Base-by-base conservation (phyloP, 129 eudicot species). In the Smallanthus sonchifolius region DNA sequence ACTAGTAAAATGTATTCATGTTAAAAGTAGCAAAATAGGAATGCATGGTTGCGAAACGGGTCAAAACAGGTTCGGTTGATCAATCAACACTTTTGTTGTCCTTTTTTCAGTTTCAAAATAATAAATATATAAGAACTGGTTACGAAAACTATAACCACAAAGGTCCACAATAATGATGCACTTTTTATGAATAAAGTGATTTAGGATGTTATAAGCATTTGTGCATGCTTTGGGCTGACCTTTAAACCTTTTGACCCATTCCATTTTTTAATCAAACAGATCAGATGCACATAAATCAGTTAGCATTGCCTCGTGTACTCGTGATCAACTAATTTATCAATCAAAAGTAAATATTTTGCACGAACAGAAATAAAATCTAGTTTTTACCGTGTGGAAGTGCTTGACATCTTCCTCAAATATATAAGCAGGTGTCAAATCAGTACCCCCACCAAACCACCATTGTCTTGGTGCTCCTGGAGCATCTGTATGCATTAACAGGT, bases 391-490 rank as follows among this genome's bases (percentile, higher is more conserved):
- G 74, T 95, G 99, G 85, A 95, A 95, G 77, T 95, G 97, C 85
- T 71, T 88, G 60, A 95, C 97, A 62, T 95, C 99, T 77, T 95
- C 99, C 78, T 91, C 97, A 77, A 91, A 89, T 68, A 95, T 85
- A 84, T 95, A 95, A 65, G 99, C 90, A 67, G 99, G 99, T 35
- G 97, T 95, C 81, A 91, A 78, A 84, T 95, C 99, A 34, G 99
- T 95, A 75, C 99, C 99, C 17, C 99, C 99, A 54, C 97, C 99
- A 73, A 95, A 95, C 99, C 99, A 95, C 99, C 99, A 95, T 35
- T 84, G 88, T 39, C 96, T 83, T 51, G 99, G 99, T 52, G 99
- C 99, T 74, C 99, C 99, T 6, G 99, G 96, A 84, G 95, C 81
- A 87, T 95, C 99, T 95, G 86, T 67, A 69, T 16, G 61, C 30